Base-by-base conservation (phyloP, 768 basidiomycete species). In the Lentinula detonsa region DNA sequence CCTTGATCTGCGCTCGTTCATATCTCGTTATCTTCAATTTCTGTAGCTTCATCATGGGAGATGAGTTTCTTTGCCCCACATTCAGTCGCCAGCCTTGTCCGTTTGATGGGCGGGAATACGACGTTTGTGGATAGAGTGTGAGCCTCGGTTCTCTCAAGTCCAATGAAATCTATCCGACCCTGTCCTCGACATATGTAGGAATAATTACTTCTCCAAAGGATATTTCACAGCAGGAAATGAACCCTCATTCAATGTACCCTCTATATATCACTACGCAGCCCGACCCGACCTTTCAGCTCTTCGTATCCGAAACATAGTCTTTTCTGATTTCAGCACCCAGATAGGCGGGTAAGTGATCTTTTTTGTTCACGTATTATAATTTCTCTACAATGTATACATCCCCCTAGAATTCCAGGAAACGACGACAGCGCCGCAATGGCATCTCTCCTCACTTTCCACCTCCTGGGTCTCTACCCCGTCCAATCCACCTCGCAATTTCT, bases 401-500 rank as follows among this genome's bases (percentile, higher is more conserved):
- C 39, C 23, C 34, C 45, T 42, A 76, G 80, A 37, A 74, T 82
- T 33, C 81, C 81, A 2, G 80, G 80, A 3, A 82, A 82, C 62
- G 81, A 82, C 62, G 80, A 82, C 65, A 78, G 77, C 4, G 81
- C 78, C 23, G 81, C 81, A 8, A 83, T 83, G 81, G 81, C 80
- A 0, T 68, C 78, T 6, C 73, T 81, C 18, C 75, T 81, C 11
- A 71, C 72, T 6, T 83, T 82, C 74, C 80, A 82, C 65, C 68
- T 82, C 49, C 69, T 82, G 15, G 81, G 81, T 0, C 68, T 83
- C 37, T 83, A 82, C 64, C 81, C 81, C 13, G 79, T 82, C 33
- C 73, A 76, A 2, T 64, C 78, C 2, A 76, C 80, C 2, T 74
- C 68, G 4, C 81, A 82, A 66, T 70, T 82, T 11, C 75, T 83